Evolutionary conservation across 768 basidiomycete species (phyloP), one percentile per base, ranked within the genome.

Genomic region (Pisolithus tinctorius): DNA sequence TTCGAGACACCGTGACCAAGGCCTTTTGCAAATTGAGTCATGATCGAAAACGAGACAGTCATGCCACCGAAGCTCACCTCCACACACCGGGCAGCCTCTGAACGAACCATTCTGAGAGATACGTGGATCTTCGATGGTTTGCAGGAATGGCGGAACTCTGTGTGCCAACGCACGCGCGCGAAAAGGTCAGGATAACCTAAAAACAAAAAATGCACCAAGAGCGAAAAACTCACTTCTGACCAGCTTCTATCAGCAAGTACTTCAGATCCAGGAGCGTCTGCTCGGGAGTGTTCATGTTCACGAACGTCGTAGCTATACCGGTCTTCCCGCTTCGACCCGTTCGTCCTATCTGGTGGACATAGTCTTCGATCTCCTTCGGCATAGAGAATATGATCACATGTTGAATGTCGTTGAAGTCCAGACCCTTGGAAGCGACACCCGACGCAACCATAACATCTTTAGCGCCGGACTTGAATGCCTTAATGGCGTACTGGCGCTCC

Each of bases 381-480:
- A 99, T 98, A 29, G 89, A 85, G 68, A 94, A 99, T 55, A 97
- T 98, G 69, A 99, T 97, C 64, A 98, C 94, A 66, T 97, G 96
- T 60, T 97, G 93, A 52, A 99, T 95, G 63, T 98, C 96, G 67
- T 88, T 93, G 71, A 99, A 99, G 69, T 99, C 96, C 54, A 99
- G 81, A 27, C 96, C 96, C 68, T 99, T 98, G 37, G 93, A 96
- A 1, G 95, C 96, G 26, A 99, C 93, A 29, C 94, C 86, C 3
- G 94, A 97, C 3, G 96, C 96, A 29, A 99, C 96, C 96, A 98
- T 98, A 45, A 98, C 95, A 67, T 99, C 96, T 64, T 99, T 99
- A 39, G 84, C 89, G 26, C 96, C 96, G 1, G 87, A 83, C 66
- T 98, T 98, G 76, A 99, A 99, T 0, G 96, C 87, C 64, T 89